Evolutionary conservation across 805 yeast genomes (phyloP).

Genomic region (Clavispora phyllophila): DNA sequence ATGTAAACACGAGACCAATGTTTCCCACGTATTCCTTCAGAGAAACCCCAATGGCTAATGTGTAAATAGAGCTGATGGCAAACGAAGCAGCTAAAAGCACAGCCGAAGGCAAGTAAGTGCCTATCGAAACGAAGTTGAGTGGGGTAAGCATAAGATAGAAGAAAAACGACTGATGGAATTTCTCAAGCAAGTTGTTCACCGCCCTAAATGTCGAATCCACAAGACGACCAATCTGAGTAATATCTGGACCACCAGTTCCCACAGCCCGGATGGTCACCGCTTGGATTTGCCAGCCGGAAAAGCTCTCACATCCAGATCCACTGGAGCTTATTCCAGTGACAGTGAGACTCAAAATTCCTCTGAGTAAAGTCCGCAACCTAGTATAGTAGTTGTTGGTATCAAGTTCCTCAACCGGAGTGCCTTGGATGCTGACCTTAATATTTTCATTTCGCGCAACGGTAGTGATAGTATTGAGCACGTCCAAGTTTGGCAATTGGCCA

Average conservation of each 20-base stretch:
- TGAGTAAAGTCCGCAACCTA: conserved; percentile 53
- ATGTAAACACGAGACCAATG: conserved; percentile 21
- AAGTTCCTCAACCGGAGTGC: conserved; percentile 43
- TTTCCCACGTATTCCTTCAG: conserved; percentile 16
- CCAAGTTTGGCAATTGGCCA: conserved; percentile 94
- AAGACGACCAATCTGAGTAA: conserved; percentile 87
- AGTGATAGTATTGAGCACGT: conserved; percentile 79
- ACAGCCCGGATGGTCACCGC: conserved; percentile 74
- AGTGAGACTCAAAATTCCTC: conserved; percentile 67
- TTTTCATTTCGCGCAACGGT: conserved; percentile 72
- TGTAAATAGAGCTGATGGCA: conserved; percentile 62
- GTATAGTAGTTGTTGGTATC: conserved; percentile 44
- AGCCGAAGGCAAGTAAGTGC: conserved; percentile 87
- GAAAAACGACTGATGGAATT: conserved; percentile 95
- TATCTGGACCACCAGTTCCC: conserved; percentile 56
- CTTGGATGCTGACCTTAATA: conserved; percentile 63
- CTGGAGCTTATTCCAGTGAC: conserved; percentile 57
- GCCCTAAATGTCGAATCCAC: conserved; percentile 85
- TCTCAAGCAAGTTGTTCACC: conserved; percentile 86
- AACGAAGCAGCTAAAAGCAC: conserved; percentile 64
- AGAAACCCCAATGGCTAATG: conserved; percentile 42
- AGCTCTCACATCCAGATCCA: conserved; percentile 78
- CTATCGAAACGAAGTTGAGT: conserved; percentile 79
- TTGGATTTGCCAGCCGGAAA: conserved; percentile 95
- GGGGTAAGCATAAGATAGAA: conserved; percentile 83